Base-by-base conservation (phyloP, 176 grass and related monocot species). In the Aegilops tauschii region DNA sequence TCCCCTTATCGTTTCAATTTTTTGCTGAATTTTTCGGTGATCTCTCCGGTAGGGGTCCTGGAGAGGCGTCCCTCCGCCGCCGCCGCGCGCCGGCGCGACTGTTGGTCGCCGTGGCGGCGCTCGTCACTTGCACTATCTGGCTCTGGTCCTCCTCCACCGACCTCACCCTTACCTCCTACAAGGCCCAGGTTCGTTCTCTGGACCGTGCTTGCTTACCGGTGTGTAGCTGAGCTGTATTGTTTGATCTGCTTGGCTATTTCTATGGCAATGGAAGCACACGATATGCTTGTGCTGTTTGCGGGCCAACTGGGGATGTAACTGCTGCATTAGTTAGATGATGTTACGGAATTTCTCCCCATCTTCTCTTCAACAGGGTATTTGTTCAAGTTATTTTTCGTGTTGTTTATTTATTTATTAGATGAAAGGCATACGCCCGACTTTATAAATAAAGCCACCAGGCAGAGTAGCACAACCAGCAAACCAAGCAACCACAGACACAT, bases 61-160 rank as follows among this genome's bases (percentile, higher is more conserved):
- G 64, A 31, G 84, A 90, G 72, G 79, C 78, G n/a, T 82, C 39
- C 54, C 40, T 86, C 52, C 72, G 84, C 63, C 84, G 88, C 54
- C 50, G 84, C 16, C 65, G 65, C 17, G 65, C 54, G 56, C 80
- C 89, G 17, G 50, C 73, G 80, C 84, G 84, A 65, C 56, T 90
- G 42, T 90, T 80, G 39, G 56, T 73, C 9, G 84, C 89, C 52
- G 65, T 90, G 65, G 84, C 80, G 39, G 84, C 66, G 65, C 73
- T 90, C 52, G 84, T 83, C 73, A 40, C 34, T 32, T 85, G 89
- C 12, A 90, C 89, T 42, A 29, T 90, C 40, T 90, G 89, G 56
- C 89, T 90, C 73, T 79, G 32, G 65, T 78, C 72, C 64, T 82
- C 89, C 65, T 87, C 73, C 11, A 69, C 73, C 65, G 80, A 54